Percentiles rank a stretch among this genome's conserved stretches.
Conservation (phyloP, 129 eudicot genomes). For the Centrapalus pauciflorus region DNA sequence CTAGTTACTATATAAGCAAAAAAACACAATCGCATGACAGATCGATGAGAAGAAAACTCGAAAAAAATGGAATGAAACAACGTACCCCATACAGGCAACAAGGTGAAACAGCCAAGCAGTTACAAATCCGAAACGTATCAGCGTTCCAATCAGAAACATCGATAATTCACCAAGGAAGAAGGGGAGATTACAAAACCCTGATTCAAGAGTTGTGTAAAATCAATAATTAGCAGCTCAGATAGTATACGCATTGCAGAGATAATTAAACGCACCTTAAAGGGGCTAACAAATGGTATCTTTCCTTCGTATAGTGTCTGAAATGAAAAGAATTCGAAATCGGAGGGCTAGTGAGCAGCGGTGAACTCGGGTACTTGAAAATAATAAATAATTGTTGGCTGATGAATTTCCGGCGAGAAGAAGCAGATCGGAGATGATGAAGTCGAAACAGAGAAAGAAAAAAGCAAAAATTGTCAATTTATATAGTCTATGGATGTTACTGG, state of each 20-base stretch:
- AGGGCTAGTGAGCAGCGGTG: background rate
- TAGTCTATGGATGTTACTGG: no score
- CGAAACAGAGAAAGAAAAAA: no score
- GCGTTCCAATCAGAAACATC: conserved; percentile 47
- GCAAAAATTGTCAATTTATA: no score
- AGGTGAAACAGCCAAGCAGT: conserved; percentile 43
- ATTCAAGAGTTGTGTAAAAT: background rate
- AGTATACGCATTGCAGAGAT: background rate
- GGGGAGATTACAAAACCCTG: conserved; percentile 24
- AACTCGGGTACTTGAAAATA: background rate
- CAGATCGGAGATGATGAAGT: conserved; percentile 8
- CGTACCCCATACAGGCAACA: conserved; percentile 69
- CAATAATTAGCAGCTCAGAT: background rate
- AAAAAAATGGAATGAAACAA: conserved; percentile 2
- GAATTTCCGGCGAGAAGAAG: conserved; percentile 14
- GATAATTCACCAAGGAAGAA: conserved; percentile 24
- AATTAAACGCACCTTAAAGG: background rate
- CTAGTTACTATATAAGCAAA: background rate
- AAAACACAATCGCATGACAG: background rate
- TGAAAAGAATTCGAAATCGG: conserved; percentile 14
- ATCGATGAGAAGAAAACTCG: background rate
- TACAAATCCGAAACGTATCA: conserved; percentile 50
- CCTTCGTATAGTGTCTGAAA: conserved; percentile 2
- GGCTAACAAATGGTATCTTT: conserved; percentile 8
- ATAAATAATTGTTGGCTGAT: background rate